phyloP scores from a whole-genome alignment of 148 eudicot genomes.

The Linanthus parryae region DNA sequence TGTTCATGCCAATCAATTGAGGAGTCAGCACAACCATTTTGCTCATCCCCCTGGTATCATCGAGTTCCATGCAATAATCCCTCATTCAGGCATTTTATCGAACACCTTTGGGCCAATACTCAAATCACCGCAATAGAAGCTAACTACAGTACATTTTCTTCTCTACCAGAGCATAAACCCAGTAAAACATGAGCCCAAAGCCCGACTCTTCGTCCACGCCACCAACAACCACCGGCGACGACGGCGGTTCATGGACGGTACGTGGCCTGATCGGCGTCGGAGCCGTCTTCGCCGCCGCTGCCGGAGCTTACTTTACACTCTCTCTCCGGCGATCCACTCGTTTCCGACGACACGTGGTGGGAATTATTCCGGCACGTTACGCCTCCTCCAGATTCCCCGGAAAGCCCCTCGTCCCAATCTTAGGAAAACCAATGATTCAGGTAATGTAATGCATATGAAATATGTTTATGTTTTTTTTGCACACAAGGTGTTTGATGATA shows the following conservation, averaged over 20 bases:
- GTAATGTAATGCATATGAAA: too few relatives aligned
- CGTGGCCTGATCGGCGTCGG: background rate
- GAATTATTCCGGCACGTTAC: slow-evolving; percentile 13
- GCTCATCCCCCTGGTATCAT: too few relatives aligned
- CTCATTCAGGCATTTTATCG: too few relatives aligned
- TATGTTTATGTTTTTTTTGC: background rate
- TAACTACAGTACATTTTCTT: too few relatives aligned
- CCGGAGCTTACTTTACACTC: slow-evolving; percentile 9
- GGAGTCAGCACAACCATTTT: too few relatives aligned
- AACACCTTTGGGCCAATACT: too few relatives aligned
- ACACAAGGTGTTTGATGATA: background rate
- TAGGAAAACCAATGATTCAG: slow-evolving; percentile 17
- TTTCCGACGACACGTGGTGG: slow-evolving; percentile 8
- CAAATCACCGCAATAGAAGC: too few relatives aligned
- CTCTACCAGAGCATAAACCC: too few relatives aligned
- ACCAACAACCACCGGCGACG: background rate
- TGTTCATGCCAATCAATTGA: too few relatives aligned
- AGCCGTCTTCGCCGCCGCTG: slow-evolving; percentile 5
- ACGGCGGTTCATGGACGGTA: slow-evolving; percentile 6
- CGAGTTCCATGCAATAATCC: too few relatives aligned
- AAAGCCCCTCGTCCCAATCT: slow-evolving; percentile 13
- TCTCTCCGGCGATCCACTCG: slow-evolving; percentile 5
- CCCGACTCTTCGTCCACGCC: background rate
- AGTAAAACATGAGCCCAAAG: too few relatives aligned
- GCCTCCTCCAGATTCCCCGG: slow-evolving; percentile 15